phyloP scores from a whole-genome alignment of 2,329 filamentous ascomycete genomes.

The Aspergillus alliaceus region DNA sequence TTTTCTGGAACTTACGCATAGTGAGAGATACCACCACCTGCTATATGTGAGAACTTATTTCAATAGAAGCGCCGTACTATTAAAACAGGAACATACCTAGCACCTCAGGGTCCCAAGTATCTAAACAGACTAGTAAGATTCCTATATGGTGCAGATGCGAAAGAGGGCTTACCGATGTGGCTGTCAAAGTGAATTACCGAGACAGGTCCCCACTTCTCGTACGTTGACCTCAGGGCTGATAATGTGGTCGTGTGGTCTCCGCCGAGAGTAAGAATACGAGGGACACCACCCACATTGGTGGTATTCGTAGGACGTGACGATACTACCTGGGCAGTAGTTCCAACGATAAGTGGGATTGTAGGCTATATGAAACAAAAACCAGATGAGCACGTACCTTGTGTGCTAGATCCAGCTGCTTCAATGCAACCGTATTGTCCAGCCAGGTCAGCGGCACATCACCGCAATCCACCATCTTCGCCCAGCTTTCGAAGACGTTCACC shows the following conservation, averaged over 20 bases:
- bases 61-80: too few species aligned
- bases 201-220: slow-evolving; percentile 51
- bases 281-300: slow-evolving; percentile 30
- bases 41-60: not conserved
- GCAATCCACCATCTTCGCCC: slow-evolving; percentile 56
- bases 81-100: slow-evolving; percentile 43
- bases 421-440: slow-evolving; percentile 55
- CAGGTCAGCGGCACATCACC: slow-evolving; percentile 55
- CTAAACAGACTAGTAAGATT: slow-evolving; percentile 12
- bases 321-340: slow-evolving; percentile 35
- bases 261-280: slow-evolving; percentile 55
- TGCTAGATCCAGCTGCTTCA: slow-evolving; percentile 54
- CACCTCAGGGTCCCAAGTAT: slow-evolving; percentile 57
- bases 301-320: slow-evolving; percentile 48
- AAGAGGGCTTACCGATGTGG: slow-evolving; percentile 37
- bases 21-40: slow-evolving; percentile 19
- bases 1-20: slow-evolving; percentile 31
- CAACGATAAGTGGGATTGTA: not conserved
- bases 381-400: slow-evolving; percentile 41
- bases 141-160: not conserved
- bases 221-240: slow-evolving; percentile 51
- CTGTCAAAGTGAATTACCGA: slow-evolving; percentile 61
- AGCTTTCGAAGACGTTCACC: slow-evolving; percentile 45
- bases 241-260: slow-evolving; percentile 60
- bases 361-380: not conserved